Evolutionary conservation across 169 alveolate species (phyloP).

Genomic region (Neospora caninum): DNA sequence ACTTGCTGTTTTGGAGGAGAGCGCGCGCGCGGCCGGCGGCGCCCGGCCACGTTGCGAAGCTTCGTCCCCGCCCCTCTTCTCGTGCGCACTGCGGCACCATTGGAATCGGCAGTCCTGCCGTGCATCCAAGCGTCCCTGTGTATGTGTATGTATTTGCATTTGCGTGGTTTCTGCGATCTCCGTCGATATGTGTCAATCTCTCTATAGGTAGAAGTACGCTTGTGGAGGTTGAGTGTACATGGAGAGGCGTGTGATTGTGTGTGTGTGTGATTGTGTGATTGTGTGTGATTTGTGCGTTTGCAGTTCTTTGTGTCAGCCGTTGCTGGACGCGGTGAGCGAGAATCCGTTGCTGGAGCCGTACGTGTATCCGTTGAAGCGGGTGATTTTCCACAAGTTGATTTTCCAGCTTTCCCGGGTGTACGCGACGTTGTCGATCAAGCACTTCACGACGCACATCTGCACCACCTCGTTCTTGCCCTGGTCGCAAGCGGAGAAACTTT

Average conservation of each 20-base stretch:
- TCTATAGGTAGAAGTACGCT: too few species aligned
- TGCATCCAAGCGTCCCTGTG: not conserved
- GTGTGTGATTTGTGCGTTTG: not conserved
- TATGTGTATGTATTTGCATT: not conserved
- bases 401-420: conserved; percentile 84
- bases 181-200: too few species aligned
- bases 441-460: conserved; percentile 84
- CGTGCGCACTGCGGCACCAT: too few species aligned
- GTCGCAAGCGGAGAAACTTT: conserved; percentile 79
- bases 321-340: conserved; percentile 46
- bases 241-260: too few species aligned
- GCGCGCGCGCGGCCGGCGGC: too few species aligned
- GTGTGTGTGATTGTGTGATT: too few species aligned
- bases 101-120: too few species aligned
- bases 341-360: conserved; percentile 71
- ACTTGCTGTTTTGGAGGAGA: too few species aligned
- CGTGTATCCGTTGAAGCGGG: conserved; percentile 82
- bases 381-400: conserved; percentile 84
- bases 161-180: too few species aligned
- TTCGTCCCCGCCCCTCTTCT: too few species aligned
- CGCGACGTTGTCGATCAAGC: conserved; percentile 84
- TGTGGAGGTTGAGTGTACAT: too few species aligned
- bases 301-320: conserved; percentile 48
- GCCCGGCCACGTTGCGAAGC: too few species aligned
- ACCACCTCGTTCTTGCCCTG: conserved; percentile 85